phyloP scores from a whole-genome alignment of 2,329 filamentous ascomycete genomes.

The Diaporthe citriasiana region DNA sequence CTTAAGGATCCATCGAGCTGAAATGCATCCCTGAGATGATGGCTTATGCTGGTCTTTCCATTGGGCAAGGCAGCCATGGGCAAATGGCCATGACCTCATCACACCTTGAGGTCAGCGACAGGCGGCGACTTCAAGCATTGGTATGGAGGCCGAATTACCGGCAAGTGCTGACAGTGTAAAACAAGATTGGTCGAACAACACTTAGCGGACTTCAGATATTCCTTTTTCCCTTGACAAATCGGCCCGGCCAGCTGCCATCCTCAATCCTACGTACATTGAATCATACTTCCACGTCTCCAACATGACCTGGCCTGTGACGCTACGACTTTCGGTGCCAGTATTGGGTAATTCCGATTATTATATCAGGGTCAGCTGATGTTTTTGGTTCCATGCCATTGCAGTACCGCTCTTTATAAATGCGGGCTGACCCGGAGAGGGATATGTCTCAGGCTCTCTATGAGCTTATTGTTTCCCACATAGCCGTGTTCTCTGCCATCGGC shows the following conservation, averaged over 20 bases:
- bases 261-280: not conserved
- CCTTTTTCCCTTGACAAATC: not conserved
- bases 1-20: slow-evolving; percentile 1
- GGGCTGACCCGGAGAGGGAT: not conserved
- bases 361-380: too few relatives aligned
- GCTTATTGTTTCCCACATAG: not conserved
- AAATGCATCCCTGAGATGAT: not conserved
- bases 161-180: slow-evolving; percentile 1
- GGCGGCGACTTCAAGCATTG: not conserved
- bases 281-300: not conserved
- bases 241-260: not conserved
- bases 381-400: not conserved
- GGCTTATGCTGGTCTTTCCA: not conserved
- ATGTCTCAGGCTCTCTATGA: not conserved
- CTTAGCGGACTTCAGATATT: not conserved
- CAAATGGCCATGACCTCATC: slow-evolving; percentile 1
- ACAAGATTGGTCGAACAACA: not conserved
- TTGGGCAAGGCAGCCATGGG: not conserved
- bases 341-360: not conserved
- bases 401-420: not conserved
- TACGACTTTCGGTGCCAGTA: not conserved
- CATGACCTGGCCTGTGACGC: not conserved
- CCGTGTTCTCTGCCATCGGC: not conserved
- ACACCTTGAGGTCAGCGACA: not conserved
- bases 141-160: not conserved